Evolutionary conservation across 768 basidiomycete species (phyloP).

Genomic region (Tremella yokohamensis): DNA sequence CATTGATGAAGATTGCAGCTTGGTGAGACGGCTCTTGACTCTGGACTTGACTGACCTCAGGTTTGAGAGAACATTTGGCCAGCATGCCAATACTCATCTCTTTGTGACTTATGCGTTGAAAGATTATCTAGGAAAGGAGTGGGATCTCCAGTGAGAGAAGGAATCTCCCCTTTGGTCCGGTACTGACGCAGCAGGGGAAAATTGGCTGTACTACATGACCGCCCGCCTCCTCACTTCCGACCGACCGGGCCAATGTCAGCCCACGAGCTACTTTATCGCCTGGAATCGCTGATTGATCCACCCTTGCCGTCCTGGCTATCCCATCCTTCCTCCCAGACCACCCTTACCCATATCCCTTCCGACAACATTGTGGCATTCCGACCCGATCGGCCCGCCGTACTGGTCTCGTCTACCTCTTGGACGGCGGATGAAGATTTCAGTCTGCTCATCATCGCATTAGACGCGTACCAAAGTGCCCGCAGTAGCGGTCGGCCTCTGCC

Average conservation of each 20-base stretch:
- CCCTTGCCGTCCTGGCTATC: constrained; percentile 24
- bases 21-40: constrained; percentile 56
- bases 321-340: constrained; percentile 8
- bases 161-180: not conserved
- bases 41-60: constrained; percentile 53
- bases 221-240: constrained; percentile 82
- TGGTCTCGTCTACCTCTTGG: constrained; percentile 94
- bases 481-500: constrained; percentile 55
- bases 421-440: constrained; percentile 94
- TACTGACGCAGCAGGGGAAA: constrained; percentile 60
- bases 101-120: constrained; percentile 91
- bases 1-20: constrained; percentile 69
- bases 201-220: constrained; percentile 78
- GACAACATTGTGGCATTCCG: constrained; percentile 52
- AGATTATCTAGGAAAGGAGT: constrained; percentile 64
- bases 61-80: constrained; percentile 79
- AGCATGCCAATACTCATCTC: constrained; percentile 76
- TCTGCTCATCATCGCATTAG: constrained; percentile 72
- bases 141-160: constrained; percentile 67
- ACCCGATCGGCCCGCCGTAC: constrained; percentile 71
- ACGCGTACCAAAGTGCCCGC: constrained; percentile 65
- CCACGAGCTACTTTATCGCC: constrained; percentile 64
- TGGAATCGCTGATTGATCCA: constrained; percentile 45
- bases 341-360: not conserved
- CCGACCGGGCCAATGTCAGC: constrained; percentile 65